Base-by-base conservation (phyloP, 768 basidiomycete species). In the Termitomyces sp. region DNA sequence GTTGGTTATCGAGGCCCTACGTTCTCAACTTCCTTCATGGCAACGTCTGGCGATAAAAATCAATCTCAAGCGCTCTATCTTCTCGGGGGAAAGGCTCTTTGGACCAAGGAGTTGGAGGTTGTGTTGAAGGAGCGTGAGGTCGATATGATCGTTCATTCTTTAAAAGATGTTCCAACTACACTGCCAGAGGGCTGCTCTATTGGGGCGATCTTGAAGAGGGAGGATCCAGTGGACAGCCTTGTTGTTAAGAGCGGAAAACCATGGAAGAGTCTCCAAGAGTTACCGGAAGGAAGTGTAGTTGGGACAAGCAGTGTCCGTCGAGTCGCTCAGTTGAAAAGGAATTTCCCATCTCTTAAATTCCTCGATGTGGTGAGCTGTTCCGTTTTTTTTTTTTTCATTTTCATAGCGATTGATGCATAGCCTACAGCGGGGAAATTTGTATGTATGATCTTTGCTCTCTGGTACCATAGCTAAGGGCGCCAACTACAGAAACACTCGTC, bases 21-120 rank as follows among this genome's bases (percentile, higher is more conserved):
- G 33, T 81, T 82, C 66, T 67, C 69, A 6, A 77, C 80, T 6
- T 75, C 72, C 16, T 83, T 80, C 67, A 81, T 82, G 72, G 61
- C 77, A 4, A 88, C 87, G 23, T 93, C 85, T 75, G 68, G 96
- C 79, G 96, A 98, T 75, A 89, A 91, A 68, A 95, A 97, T 67
- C 93, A 95, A 72, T 85, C 88, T 1, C 88, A 93, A 63, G 83
- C 85, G 3, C 78, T 97, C 18, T 95, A 95, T 73, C 79, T 95
- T 9, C 75, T 97, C 16, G 94, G 94, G 41, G 93, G 92, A n/a
- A 93, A 93, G 70, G 82, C 90, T 0, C 73, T 98, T 32, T 99
- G 97, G 97, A 99, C 97, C 40, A 91, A 93, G 66, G 96, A 98
- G 66, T 85, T 99, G 56, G 97, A 99, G 70, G 89, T 91, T 20